phyloP scores from a whole-genome alignment of 2,329 filamentous ascomycete genomes.

The Bimuria novae-zelandiae region DNA sequence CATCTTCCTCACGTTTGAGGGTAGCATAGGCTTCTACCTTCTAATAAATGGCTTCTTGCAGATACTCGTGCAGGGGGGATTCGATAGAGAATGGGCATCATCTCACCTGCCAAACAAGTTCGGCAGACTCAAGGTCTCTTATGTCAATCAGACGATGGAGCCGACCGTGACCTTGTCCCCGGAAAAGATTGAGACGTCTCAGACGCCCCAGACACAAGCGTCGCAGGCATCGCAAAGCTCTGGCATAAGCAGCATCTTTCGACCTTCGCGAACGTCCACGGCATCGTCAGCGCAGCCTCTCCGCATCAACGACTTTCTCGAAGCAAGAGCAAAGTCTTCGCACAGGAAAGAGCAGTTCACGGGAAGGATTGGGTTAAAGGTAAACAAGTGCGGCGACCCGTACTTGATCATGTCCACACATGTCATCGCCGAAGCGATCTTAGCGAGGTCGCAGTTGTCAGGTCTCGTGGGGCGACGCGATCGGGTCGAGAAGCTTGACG shows the following conservation, averaged over 20 bases:
- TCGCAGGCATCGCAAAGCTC: no score
- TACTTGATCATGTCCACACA: conserved; percentile 28
- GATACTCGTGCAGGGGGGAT: conserved; percentile 19
- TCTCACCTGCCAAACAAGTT: conserved; percentile 26
- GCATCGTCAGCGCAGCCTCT: conserved; percentile 5
- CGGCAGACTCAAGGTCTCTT: conserved; percentile 22
- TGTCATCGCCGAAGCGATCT: conserved; percentile 28
- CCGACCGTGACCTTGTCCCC: conserved; percentile 18
- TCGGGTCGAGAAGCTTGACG: no score
- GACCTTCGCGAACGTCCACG: no score
- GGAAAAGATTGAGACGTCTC: no score
- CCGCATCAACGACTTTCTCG: conserved; percentile 26
- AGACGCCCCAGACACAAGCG: no score
- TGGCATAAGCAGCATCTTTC: no score
- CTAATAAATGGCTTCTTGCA: conserved; percentile 21
- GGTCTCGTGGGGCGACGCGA: no score
- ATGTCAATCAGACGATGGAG: conserved; percentile 18
- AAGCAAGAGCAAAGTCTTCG: conserved; percentile 19
- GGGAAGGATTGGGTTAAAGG: conserved; percentile 22
- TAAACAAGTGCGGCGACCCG: conserved; percentile 9
- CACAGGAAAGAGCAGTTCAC: conserved; percentile 19
- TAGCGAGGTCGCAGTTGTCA: no score
- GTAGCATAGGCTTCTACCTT: conserved; percentile 23
- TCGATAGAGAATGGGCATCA: conserved; percentile 20
- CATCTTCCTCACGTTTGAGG: conserved; percentile 23